A percentile compares a stretch with the other conserved stretches of the same genome.
phyloP scores from a whole-genome alignment of 352 stramenopile species.

The Phytophthora chlamydospora region DNA sequence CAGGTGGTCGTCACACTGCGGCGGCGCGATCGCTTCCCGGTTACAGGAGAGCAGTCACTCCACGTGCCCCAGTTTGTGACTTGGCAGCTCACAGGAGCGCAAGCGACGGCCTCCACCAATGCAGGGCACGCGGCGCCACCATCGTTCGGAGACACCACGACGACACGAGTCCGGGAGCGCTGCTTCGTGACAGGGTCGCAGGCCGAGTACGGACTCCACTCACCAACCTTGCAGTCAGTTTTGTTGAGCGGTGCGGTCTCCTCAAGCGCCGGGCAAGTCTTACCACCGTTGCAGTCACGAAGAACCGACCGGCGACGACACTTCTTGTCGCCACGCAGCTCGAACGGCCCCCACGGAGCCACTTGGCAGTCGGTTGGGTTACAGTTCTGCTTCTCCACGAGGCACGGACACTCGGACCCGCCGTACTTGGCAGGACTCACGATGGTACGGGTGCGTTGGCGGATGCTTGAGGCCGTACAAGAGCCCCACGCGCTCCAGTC shows the following conservation, averaged over 20 bases:
- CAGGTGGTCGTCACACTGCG: slow-evolving; percentile 36
- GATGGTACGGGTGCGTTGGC: slow-evolving; percentile 55
- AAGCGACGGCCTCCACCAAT: slow-evolving; percentile 40
- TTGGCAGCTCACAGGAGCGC: slow-evolving; percentile 50
- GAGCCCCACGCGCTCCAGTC: slow-evolving; percentile 54
- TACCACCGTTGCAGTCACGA: slow-evolving; percentile 46
- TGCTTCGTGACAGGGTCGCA: slow-evolving; percentile 48
- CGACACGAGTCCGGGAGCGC: slow-evolving; percentile 48
- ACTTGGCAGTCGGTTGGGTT: slow-evolving; percentile 70
- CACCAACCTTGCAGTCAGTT: slow-evolving; percentile 50
- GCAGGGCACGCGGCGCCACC: slow-evolving; percentile 51
- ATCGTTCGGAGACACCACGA: slow-evolving; percentile 51
- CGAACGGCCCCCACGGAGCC: slow-evolving; percentile 51
- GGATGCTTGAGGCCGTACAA: slow-evolving; percentile 42
- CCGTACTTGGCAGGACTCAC: slow-evolving; percentile 48
- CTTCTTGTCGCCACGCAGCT: slow-evolving; percentile 50
- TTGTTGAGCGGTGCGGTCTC: slow-evolving; percentile 47
- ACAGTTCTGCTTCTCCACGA: slow-evolving; percentile 64
- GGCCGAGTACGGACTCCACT: slow-evolving; percentile 49
- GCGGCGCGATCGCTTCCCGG: slow-evolving; percentile 44
- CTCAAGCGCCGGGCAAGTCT: slow-evolving; percentile 43
- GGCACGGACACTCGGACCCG: slow-evolving; percentile 44
- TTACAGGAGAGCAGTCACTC: slow-evolving; percentile 42
- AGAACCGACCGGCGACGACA: slow-evolving; percentile 47
- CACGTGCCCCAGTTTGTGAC: slow-evolving; percentile 61